Base-by-base conservation (phyloP, 2,329 filamentous ascomycete genomes). In the Xylariales sp. region DNA sequence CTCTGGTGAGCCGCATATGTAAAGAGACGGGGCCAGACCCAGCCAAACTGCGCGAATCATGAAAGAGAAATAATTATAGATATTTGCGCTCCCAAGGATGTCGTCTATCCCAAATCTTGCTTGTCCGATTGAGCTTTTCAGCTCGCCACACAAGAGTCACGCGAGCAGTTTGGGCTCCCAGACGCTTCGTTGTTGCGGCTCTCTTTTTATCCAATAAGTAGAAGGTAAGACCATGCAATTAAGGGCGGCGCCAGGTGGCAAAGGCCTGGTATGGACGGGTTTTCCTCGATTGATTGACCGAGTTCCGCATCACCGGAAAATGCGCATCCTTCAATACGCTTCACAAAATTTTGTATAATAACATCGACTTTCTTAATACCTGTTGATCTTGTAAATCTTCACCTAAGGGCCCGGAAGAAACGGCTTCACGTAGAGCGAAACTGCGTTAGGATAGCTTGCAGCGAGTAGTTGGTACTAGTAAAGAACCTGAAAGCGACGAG, bases 191-290 rank as follows among this genome's bases (percentile, higher is more conserved):
- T 32, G 23, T 56, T 56, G 63, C 67, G 60, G 62, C 56, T 65
- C 58, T 54, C 30, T 56, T 48, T 46, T 46, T 39, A 18, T 18
- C 55, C 55, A 60, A 50, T 62, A 12, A 66, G 49, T 48, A 12
- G 34, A 45, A 5, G 4, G 36, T 14, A 45, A 48, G 50, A 32
- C 41, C 5, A 49, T 49, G 39, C 46, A 45, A 50, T 39, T 50
- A 65, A 69, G 46, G 55, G 64, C 67, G 46, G 64, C 67, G 43
- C 61, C 18, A 49, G 30, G 68, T 64, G 68, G 68, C 61, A 55
- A 65, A 10, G 52, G 53, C 36, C 41, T 50, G 12, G 48, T 53
- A 62, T 58, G 60, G 56, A 32, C n/a, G 9, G 36, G 46, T 14
- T 41, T 28, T 39, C 48, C 12, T 61, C 36, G 49, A 55, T n/a